Evolutionary conservation across 1,139 yeast genomes (phyloP).

Genomic region (Entelexis paramagnoliae): DNA sequence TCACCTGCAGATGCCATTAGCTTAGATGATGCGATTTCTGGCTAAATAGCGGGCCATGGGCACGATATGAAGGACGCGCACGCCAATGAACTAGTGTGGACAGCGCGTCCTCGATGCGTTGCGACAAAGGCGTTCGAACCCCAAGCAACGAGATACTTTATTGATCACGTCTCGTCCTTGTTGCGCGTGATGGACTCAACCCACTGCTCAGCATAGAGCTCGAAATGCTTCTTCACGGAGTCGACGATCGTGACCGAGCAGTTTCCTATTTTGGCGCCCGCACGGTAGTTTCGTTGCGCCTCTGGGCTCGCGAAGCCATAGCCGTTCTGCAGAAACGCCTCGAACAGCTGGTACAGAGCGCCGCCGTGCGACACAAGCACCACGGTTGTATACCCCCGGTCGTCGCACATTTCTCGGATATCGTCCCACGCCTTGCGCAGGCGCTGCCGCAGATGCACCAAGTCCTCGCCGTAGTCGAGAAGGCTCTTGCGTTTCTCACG

Average conservation of each 20-base stretch:
- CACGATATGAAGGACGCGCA: too few relatives aligned
- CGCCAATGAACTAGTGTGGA: too few relatives aligned
- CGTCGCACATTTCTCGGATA: conserved; percentile 36
- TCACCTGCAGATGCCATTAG: too few relatives aligned
- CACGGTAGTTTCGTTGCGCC: not conserved
- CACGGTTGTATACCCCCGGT: conserved; percentile 39
- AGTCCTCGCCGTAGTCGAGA: conserved; percentile 47
- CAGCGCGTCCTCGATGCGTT: too few relatives aligned
- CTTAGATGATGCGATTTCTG: too few relatives aligned
- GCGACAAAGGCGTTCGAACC: too few relatives aligned
- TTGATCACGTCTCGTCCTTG: not conserved
- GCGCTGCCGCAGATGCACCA: conserved; percentile 40
- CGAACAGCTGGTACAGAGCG: conserved; percentile 49
- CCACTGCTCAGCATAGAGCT: conserved; percentile 18
- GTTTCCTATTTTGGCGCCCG: conserved; percentile 16
- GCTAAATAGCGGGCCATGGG: too few relatives aligned
- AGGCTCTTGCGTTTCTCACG: conserved; percentile 30
- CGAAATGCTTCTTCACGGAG: conserved; percentile 11
- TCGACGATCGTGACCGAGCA: conserved; percentile 22
- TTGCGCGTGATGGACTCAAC: conserved; percentile 17
- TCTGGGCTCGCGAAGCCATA: not conserved
- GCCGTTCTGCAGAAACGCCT: conserved; percentile 22
- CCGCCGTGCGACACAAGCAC: conserved; percentile 80
- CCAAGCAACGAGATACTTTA: too few relatives aligned
- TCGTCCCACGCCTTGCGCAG: conserved; percentile 42